Conservation (phyloP, 495 filamentous ascomycete species). For the Cryomyces minteri region DNA sequence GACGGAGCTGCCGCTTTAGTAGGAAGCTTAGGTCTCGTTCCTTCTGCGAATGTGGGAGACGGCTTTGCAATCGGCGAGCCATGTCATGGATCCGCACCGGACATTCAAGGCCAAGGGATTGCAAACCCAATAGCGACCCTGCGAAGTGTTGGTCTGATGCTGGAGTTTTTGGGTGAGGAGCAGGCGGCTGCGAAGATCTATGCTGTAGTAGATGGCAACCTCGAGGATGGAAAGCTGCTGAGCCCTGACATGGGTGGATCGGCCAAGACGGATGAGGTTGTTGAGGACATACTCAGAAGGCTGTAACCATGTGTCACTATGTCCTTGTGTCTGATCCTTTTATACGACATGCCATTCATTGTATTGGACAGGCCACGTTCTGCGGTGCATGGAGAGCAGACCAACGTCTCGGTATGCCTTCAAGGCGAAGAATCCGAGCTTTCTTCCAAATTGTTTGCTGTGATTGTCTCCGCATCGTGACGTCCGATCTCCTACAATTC, state of each 20-base stretch:
- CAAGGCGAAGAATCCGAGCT: too few species aligned
- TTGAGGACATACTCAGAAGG: constrained; percentile 74
- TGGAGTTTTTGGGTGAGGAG: constrained; percentile 83
- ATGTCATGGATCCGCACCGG: constrained; percentile 89
- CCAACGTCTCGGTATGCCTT: too few species aligned
- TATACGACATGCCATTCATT: too few species aligned
- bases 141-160: constrained; percentile 78
- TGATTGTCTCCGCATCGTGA: too few species aligned
- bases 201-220: constrained; percentile 74
- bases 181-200: constrained; percentile 79
- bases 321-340: too few species aligned
- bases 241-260: constrained; percentile 85
- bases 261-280: constrained; percentile 73
- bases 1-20: constrained; percentile 93
- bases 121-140: constrained; percentile 95
- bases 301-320: constrained; percentile 29
- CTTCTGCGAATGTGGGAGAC: constrained; percentile 91
- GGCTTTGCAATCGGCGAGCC: constrained; percentile 94
- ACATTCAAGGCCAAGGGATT: constrained; percentile 83
- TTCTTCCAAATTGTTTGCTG: too few species aligned
- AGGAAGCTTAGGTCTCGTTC: constrained; percentile 82
- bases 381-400: too few species aligned
- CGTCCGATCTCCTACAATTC: too few species aligned
- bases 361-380: too few species aligned
- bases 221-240: constrained; percentile 64